These are phyloP conservation scores for Ampelomyces quisqualis DNA, from an alignment of 2,329 filamentous ascomycete species.

Conservation along the genomic window DNA sequence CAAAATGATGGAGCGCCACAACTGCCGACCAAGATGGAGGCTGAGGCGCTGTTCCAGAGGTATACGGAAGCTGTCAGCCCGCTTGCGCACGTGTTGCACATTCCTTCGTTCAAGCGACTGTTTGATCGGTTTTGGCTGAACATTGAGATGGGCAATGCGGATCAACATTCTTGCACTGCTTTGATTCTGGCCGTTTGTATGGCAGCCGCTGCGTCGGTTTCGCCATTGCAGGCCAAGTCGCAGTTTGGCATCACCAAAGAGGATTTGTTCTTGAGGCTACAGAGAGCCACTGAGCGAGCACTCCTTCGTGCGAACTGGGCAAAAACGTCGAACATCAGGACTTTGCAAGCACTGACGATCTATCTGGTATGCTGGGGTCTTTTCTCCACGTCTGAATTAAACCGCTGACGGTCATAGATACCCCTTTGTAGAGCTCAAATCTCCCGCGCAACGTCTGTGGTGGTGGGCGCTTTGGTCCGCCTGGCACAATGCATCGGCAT, in stretches of 20 bases:
- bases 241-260: constrained; percentile 44
- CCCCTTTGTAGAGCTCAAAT: constrained; percentile 43
- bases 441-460: constrained; percentile 41
- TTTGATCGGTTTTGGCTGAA: constrained; percentile 44
- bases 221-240: constrained; percentile 42
- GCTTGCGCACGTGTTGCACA: constrained; percentile 42
- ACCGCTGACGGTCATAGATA: constrained; percentile 32
- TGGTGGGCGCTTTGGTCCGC: constrained; percentile 42
- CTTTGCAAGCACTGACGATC: constrained; percentile 42
- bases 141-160: constrained; percentile 38
- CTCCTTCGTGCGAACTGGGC: constrained; percentile 42
- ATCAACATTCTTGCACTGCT: constrained; percentile 43
- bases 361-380: constrained; percentile 30
- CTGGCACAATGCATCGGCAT: constrained; percentile 44
- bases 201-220: constrained; percentile 42
- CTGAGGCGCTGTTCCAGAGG: constrained; percentile 38
- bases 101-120: constrained; percentile 41
- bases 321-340: constrained; percentile 43
- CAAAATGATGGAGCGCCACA: constrained; percentile 34
- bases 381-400: not conserved
- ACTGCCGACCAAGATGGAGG: constrained; percentile 40
- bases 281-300: constrained; percentile 42
- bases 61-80: constrained; percentile 42
- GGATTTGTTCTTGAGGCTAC: constrained; percentile 38
- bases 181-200: constrained; percentile 42